phyloP scores from a whole-genome alignment of 1,284 basidiomycete genomes.

The Cryptococcus neoformans region DNA sequence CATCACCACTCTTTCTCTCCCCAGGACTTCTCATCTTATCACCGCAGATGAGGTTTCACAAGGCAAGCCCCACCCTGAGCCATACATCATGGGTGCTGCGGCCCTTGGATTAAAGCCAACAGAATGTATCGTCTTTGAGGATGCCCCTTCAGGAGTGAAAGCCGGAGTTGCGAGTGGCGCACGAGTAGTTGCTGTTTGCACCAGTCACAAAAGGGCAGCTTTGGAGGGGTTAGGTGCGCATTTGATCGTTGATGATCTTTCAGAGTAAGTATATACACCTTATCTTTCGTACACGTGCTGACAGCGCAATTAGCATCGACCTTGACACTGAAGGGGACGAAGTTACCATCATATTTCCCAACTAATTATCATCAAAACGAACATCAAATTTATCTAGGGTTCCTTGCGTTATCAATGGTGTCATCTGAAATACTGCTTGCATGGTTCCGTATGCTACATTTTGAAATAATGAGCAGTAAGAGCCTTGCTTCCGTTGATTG shows the following conservation, averaged over 20 bases:
- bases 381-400: too few relatives aligned
- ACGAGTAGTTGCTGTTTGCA: slow-evolving; percentile 70
- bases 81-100: slow-evolving; percentile 56
- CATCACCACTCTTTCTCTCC: slow-evolving; percentile 59
- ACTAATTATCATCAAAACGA: neutral
- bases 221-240: slow-evolving; percentile 51
- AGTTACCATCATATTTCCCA: neutral
- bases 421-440: too few relatives aligned
- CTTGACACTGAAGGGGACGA: neutral
- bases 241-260: slow-evolving; percentile 45
- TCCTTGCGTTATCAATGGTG: too few relatives aligned
- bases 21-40: slow-evolving; percentile 59
- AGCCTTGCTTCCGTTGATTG: too few relatives aligned
- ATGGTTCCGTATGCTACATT: too few relatives aligned
- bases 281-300: neutral
- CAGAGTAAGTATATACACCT: slow-evolving; percentile 2
- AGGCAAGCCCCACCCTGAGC: slow-evolving; percentile 78
- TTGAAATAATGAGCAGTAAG: too few relatives aligned
- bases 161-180: slow-evolving; percentile 69
- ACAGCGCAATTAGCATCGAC: neutral
- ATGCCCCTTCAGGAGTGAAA: slow-evolving; percentile 72
- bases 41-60: slow-evolving; percentile 69
- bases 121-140: slow-evolving; percentile 68
- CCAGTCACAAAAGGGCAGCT: slow-evolving; percentile 62
- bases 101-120: slow-evolving; percentile 26